phyloP scores from a whole-genome alignment of 2,329 filamentous ascomycete genomes.

The Talaromyces albobiverticillius region DNA sequence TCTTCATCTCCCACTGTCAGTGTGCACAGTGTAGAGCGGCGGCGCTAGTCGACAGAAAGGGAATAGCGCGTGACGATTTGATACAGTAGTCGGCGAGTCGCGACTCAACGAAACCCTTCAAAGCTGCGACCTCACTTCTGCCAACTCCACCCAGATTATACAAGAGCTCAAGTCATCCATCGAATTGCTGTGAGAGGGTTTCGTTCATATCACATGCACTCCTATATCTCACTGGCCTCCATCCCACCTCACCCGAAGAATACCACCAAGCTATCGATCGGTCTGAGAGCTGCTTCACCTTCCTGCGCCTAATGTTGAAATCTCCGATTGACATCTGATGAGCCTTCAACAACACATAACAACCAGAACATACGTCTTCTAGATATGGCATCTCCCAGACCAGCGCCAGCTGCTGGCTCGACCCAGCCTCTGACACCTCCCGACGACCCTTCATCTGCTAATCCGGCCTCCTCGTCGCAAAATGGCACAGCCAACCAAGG shows the following conservation, averaged over 20 bases:
- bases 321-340: not conserved
- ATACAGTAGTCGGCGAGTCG: too few relatives aligned
- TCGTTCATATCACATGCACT: not conserved
- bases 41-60: not conserved
- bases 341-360: not conserved
- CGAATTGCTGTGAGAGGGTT: not conserved
- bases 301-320: not conserved
- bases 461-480: conserved; percentile 24
- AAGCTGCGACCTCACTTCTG: not conserved
- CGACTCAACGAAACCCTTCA: too few relatives aligned
- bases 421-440: conserved; percentile 44
- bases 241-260: not conserved
- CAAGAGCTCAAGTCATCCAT: not conserved
- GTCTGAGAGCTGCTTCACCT: not conserved
- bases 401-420: conserved; percentile 28
- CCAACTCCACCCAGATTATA: not conserved
- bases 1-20: too few relatives aligned
- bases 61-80: not conserved
- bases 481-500: conserved; percentile 20
- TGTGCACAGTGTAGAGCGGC: too few relatives aligned
- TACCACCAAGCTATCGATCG: conserved; percentile 1
- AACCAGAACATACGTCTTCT: not conserved
- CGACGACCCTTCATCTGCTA: conserved; percentile 32
- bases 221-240: not conserved
- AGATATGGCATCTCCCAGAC: conserved; percentile 35